Conservation (phyloP, 352 stramenopile genomes). For the Peronospora farinosa region DNA sequence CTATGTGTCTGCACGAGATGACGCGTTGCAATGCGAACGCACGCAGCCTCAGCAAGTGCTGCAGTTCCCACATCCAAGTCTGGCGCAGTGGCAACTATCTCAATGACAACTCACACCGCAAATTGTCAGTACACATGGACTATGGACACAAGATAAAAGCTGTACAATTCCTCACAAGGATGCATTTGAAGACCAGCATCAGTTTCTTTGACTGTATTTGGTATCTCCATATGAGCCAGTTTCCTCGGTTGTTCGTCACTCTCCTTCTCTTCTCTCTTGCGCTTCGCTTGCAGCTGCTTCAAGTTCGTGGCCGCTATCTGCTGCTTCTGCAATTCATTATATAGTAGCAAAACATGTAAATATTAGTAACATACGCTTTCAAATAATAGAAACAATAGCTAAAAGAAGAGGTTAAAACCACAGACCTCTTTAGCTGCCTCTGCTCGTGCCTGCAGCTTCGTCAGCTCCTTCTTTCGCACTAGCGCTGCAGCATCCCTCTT, state of each 20-base stretch:
- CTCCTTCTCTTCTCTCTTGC: slow-evolving; percentile 21
- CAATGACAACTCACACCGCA: slow-evolving; percentile 1
- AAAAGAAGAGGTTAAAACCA: neutral
- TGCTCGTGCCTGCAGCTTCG: slow-evolving; percentile 28
- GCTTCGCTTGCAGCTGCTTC: slow-evolving; percentile 25
- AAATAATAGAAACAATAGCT: neutral
- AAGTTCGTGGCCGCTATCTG: slow-evolving; percentile 22
- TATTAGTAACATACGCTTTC: neutral
- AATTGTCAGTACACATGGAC: neutral
- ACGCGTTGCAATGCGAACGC: slow-evolving; percentile 32
- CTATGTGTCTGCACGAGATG: slow-evolving; percentile 21
- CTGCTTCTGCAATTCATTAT: slow-evolving; percentile 22
- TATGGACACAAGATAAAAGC: neutral
- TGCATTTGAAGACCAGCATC: slow-evolving; percentile 18
- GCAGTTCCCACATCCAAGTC: slow-evolving; percentile 18
- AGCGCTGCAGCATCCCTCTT: neutral
- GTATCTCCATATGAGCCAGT: slow-evolving; percentile 3
- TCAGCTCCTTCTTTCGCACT: slow-evolving; percentile 35
- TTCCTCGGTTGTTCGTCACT: slow-evolving; percentile 14
- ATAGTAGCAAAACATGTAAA: neutral
- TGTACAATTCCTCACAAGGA: slow-evolving; percentile 20
- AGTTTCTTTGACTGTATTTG: neutral
- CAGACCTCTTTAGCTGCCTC: slow-evolving; percentile 28
- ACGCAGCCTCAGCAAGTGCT: slow-evolving; percentile 17
- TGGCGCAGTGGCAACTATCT: slow-evolving; percentile 22